Percentiles rank a stretch among this genome's conserved stretches.
phyloP scores from a whole-genome alignment of 2,329 filamentous ascomycete species.

The Gaeumannomyces sp. region DNA sequence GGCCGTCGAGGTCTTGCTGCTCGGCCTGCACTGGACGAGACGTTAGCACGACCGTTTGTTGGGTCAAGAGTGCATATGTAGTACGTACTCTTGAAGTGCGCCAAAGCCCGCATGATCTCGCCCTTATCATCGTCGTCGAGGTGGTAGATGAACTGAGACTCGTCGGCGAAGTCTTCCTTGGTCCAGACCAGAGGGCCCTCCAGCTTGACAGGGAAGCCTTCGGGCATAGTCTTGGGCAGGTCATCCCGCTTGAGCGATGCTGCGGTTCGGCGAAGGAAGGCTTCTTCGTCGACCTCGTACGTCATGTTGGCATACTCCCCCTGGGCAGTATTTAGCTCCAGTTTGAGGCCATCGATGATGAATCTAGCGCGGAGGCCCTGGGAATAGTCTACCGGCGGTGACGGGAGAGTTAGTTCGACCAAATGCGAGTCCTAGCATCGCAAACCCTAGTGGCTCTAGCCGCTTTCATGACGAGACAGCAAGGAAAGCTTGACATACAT shows the following conservation, averaged over 20 bases:
- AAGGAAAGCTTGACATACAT: too few relatives aligned
- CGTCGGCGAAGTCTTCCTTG: not conserved
- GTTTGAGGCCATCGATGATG: too few relatives aligned
- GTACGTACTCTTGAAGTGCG: not conserved
- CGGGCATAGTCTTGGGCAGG: not conserved
- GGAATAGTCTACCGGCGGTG: too few relatives aligned
- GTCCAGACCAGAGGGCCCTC: not conserved
- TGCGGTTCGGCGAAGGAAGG: not conserved
- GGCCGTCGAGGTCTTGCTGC: slow-evolving; percentile 3
- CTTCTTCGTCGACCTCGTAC: not conserved
- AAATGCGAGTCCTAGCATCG: too few relatives aligned
- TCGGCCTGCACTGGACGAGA: not conserved
- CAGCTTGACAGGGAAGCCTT: not conserved
- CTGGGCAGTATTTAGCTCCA: too few relatives aligned
- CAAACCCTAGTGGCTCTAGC: too few relatives aligned
- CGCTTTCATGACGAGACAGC: too few relatives aligned
- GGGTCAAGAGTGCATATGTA: not conserved
- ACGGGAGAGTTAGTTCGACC: too few relatives aligned
- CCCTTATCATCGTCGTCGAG: not conserved
- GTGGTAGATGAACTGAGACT: not conserved
- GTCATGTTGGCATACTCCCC: not conserved
- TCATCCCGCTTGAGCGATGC: not conserved
- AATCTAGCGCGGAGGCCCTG: too few relatives aligned
- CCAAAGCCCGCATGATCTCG: not conserved
- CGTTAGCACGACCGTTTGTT: not conserved